These are phyloP conservation scores for Arachnomyces sp. DNA, from an alignment of 2,329 filamentous ascomycete genomes.

Conservation along the genomic window DNA sequence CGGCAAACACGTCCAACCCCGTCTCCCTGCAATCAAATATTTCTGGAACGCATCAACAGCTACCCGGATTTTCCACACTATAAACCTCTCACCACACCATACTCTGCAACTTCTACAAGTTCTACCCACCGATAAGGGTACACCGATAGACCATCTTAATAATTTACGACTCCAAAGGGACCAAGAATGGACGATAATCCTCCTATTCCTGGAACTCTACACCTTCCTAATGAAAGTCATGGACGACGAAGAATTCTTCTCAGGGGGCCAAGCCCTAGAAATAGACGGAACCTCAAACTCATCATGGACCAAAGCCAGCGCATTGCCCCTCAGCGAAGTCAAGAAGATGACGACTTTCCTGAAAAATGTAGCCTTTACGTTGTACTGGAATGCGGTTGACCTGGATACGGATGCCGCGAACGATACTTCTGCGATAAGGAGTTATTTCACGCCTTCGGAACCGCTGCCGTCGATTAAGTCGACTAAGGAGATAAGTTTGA, in stretches of 20 bases:
- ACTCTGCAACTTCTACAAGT: conserved; percentile 50
- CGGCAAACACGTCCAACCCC: conserved; percentile 23
- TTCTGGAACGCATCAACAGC: conserved; percentile 65
- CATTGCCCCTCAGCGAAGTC: conserved; percentile 63
- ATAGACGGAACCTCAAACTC: conserved; percentile 42
- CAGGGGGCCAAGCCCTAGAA: conserved; percentile 42
- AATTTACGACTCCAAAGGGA: conserved; percentile 34
- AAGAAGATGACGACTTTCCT: conserved; percentile 70
- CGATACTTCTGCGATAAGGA: conserved; percentile 36
- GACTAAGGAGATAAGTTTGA: conserved; percentile 29
- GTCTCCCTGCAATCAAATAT: conserved; percentile 64
- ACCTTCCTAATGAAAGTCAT: conserved; percentile 86
- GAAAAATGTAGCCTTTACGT: conserved; percentile 80
- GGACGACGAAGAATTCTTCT: conserved; percentile 93
- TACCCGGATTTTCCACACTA: conserved; percentile 50
- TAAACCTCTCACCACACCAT: conserved; percentile 49
- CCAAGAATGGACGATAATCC: conserved; percentile 77
- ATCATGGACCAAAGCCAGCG: conserved; percentile 53
- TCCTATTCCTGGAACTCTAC: conserved; percentile 90
- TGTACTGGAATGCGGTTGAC: conserved; percentile 76
- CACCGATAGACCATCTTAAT: conserved; percentile 10
- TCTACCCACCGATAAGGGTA: conserved; percentile 33
- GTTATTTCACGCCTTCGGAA: conserved; percentile 34
- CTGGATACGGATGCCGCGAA: conserved; percentile 37
- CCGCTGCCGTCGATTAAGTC: conserved; percentile 16